Evolutionary conservation across 2,329 filamentous ascomycete genomes (phyloP).

Genomic region (Colletotrichum sp.): DNA sequence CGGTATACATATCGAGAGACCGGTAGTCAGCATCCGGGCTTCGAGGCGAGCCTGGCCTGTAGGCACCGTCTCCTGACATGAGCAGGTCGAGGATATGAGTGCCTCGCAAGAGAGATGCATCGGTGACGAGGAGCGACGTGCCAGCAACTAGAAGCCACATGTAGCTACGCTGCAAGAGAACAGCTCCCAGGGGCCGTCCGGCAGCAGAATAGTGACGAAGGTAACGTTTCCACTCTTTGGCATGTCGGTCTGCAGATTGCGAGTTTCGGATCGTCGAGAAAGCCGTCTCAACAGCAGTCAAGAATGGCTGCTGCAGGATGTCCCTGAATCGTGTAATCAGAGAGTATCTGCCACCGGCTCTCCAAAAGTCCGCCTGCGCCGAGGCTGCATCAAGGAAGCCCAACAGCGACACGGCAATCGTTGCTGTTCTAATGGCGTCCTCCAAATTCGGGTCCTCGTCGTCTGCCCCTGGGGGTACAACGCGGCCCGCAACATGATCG

Average conservation of each 20-base stretch:
- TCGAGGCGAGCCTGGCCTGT: constrained; percentile 44
- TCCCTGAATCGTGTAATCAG: constrained; percentile 74
- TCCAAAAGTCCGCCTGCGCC: constrained; percentile 82
- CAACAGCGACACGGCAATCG: constrained; percentile 82
- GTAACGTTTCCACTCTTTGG: constrained; percentile 89
- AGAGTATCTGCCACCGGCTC: constrained; percentile 71
- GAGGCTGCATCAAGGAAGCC: constrained; percentile 88
- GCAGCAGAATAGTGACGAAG: constrained; percentile 80
- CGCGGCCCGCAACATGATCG: constrained; percentile 61
- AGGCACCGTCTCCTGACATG: constrained; percentile 60
- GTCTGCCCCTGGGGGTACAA: constrained; percentile 57
- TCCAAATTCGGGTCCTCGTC: constrained; percentile 65
- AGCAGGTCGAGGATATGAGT: constrained; percentile 77
- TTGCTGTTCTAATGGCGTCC: constrained; percentile 72
- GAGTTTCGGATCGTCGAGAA: constrained; percentile 90
- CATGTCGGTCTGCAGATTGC: constrained; percentile 64
- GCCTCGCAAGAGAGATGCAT: constrained; percentile 62
- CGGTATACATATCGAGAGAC: constrained; percentile 68
- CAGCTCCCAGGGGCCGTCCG: constrained; percentile 84
- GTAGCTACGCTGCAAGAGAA: constrained; percentile 88
- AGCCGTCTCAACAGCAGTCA: constrained; percentile 86
- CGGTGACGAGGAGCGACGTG: constrained; percentile 74
- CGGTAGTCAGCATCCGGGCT: constrained; percentile 56
- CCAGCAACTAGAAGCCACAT: constrained; percentile 83
- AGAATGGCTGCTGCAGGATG: constrained; percentile 82